Evolutionary conservation across 169 alveolate species (phyloP), one percentile per base, ranked within the genome.

Genomic region (Babesia bigemina): DNA sequence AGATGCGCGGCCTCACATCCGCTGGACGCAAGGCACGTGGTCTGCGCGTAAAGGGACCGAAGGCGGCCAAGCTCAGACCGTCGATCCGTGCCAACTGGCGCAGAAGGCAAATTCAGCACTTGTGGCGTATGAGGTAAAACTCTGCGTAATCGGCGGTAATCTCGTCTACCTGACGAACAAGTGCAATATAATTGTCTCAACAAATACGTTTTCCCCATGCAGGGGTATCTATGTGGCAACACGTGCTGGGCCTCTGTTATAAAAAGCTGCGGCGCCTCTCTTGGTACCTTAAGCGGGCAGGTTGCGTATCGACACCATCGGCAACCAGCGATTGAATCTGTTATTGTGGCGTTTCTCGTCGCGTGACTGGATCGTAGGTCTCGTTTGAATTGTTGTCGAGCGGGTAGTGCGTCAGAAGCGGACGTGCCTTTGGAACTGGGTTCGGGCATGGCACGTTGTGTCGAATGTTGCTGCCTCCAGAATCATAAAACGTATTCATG

Each of bases 1-100:
- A 98, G 91, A 87, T 94, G 88, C 96, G 99, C 87, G 99, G 99
- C 45, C 88, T 96, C 63, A 96, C 99, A 21, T 88, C 98, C 0
- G 96, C 97, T 2, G 98, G 97, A 44, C 85, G 92, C 70, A 91
- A 93, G 86, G 79, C 73, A 29, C 88, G 95, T 78, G 95, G 95
- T 12, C 90, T 97, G 82, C 95, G 96, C 69, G 95, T 87, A 58
- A 97, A 96, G 90, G 99, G 99, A n/a, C 95, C 92, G 70, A 92
- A 90, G 71, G 96, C 97, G 29, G 92, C 95, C 66, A 91, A 96
- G 86, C 84, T 90, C 60, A 95, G 99, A 90, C 99, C 99, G 29
- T 94, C 98, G 42, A 88, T 95, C 65, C 93, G 97, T 58, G 98
- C 99, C 69, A 94, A 93, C 91, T 96, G 98, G 97, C 90, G 86